Conservation (phyloP, 1,139 yeast genomes). For the Protomyces lactucae-debilis region DNA sequence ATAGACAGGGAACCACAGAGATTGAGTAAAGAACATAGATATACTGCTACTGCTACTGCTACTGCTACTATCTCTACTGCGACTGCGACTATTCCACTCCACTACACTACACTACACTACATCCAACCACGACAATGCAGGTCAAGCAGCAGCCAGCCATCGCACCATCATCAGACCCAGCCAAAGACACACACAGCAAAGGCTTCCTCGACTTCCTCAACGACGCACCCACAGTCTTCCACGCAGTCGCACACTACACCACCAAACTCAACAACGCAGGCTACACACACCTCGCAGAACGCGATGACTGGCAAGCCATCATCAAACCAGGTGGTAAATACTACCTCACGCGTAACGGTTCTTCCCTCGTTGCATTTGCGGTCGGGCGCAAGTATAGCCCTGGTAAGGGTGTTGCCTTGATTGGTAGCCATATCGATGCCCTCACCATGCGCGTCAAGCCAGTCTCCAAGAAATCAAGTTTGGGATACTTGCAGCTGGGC, state of each 20-base stretch:
- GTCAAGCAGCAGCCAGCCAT: background rate
- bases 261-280: slow-evolving; percentile 45
- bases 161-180: background rate
- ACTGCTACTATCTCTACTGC: too few relatives aligned
- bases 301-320: slow-evolving; percentile 57
- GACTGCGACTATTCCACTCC: too few relatives aligned
- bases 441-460: slow-evolving; percentile 73
- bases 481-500: slow-evolving; percentile 78
- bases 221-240: slow-evolving; percentile 86
- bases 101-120: too few relatives aligned
- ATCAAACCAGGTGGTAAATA: slow-evolving; percentile 57
- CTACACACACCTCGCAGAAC: slow-evolving; percentile 64
- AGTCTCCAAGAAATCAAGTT: slow-evolving; percentile 61
- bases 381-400: slow-evolving; percentile 62
- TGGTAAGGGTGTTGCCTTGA: slow-evolving; percentile 76
- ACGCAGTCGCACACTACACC: slow-evolving; percentile 63
- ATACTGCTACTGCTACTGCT: too few relatives aligned
- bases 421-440: slow-evolving; percentile 92
- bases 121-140: too few relatives aligned
- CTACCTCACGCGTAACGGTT: slow-evolving; percentile 70
- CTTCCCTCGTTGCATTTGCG: slow-evolving; percentile 76
- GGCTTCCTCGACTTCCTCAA: slow-evolving; percentile 71
- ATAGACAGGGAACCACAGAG: too few relatives aligned
- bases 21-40: too few relatives aligned
- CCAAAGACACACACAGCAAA: slow-evolving; percentile 7